A percentile compares a stretch with the other conserved stretches of the same genome.
phyloP scores from a whole-genome alignment of 495 filamentous ascomycete species.

The Sabuloglossum arenarium region DNA sequence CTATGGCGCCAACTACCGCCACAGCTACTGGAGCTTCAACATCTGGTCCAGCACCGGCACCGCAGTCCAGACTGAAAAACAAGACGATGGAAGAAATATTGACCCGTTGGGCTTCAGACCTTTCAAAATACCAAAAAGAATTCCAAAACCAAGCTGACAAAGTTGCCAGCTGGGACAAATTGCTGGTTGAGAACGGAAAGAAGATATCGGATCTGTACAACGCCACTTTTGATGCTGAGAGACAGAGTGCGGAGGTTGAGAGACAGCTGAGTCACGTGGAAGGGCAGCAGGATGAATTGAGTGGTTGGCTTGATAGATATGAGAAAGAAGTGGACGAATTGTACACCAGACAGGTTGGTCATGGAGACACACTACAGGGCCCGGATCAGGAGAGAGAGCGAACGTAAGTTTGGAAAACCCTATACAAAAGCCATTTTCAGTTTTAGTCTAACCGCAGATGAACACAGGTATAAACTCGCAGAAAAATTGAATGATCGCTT shows the following conservation, averaged over 20 bases:
- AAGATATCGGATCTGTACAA: slow-evolving; percentile 81
- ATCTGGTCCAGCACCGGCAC: slow-evolving; percentile 49
- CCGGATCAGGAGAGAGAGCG: slow-evolving; percentile 87
- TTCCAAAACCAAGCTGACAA: slow-evolving; percentile 77
- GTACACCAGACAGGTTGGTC: slow-evolving; percentile 45
- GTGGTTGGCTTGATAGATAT: slow-evolving; percentile 66
- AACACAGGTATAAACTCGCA: slow-evolving; percentile 52
- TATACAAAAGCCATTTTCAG: neutral
- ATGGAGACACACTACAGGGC: slow-evolving; percentile 51
- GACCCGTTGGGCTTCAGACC: slow-evolving; percentile 87
- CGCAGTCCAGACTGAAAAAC: slow-evolving; percentile 77
- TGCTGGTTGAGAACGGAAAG: slow-evolving; percentile 76
- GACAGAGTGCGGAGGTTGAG: slow-evolving; percentile 77
- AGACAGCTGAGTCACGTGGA: slow-evolving; percentile 74
- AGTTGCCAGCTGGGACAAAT: slow-evolving; percentile 74
- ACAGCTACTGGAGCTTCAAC: slow-evolving; percentile 38
- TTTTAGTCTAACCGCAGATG: neutral
- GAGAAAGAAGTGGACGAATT: slow-evolving; percentile 76
- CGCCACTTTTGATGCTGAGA: slow-evolving; percentile 75
- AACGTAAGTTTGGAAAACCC: slow-evolving; percentile 30
- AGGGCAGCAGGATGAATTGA: slow-evolving; percentile 75
- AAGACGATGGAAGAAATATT: slow-evolving; percentile 99
- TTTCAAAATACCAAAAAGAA: slow-evolving; percentile 87
- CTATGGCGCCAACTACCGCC: slow-evolving; percentile 17
- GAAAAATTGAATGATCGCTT: slow-evolving; percentile 74